Conservation (phyloP, 2,329 filamentous ascomycete species). For the Penicillium sp. region DNA sequence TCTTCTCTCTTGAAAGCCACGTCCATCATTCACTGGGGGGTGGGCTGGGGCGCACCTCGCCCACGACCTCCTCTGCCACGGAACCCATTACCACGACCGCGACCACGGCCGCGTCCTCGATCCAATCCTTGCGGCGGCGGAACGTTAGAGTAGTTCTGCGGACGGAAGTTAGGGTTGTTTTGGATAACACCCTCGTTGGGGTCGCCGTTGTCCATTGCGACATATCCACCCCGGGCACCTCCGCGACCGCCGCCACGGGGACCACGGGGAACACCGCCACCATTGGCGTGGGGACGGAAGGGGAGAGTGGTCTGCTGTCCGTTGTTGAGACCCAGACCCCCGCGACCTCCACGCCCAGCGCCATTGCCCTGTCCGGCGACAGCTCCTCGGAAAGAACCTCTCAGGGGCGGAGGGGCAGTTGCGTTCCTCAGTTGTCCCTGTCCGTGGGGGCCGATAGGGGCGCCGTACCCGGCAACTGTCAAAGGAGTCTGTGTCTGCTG, state of each 20-base stretch:
- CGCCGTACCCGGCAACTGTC: slow-evolving; percentile 57
- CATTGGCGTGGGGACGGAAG: slow-evolving; percentile 34
- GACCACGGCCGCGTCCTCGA: slow-evolving; percentile 38
- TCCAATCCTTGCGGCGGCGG: slow-evolving; percentile 49
- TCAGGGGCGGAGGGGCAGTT: slow-evolving; percentile 56
- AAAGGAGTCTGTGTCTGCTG: slow-evolving; percentile 58
- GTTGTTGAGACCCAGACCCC: slow-evolving; percentile 27
- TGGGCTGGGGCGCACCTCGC: slow-evolving; percentile 25
- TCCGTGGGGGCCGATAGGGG: slow-evolving; percentile 57
- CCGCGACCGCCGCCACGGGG: slow-evolving; percentile 36
- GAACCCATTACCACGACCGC: slow-evolving; percentile 36
- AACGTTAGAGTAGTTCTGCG: slow-evolving; percentile 54
- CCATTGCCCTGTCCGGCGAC: slow-evolving; percentile 48
- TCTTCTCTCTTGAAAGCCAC: not conserved
- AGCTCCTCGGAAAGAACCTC: slow-evolving; percentile 59
- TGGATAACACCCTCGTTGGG: slow-evolving; percentile 54
- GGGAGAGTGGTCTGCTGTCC: slow-evolving; percentile 30
- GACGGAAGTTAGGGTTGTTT: slow-evolving; percentile 58
- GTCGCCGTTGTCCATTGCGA: slow-evolving; percentile 50
- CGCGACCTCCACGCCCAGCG: slow-evolving; percentile 39
- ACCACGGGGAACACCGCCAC: slow-evolving; percentile 20
- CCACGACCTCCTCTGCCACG: slow-evolving; percentile 33
- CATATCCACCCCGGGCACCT: slow-evolving; percentile 40
- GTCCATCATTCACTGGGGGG: slow-evolving; percentile 8
- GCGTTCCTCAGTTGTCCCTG: slow-evolving; percentile 62